Conservation (phyloP, 768 basidiomycete species). For the Pleurotus tuoliensis region DNA sequence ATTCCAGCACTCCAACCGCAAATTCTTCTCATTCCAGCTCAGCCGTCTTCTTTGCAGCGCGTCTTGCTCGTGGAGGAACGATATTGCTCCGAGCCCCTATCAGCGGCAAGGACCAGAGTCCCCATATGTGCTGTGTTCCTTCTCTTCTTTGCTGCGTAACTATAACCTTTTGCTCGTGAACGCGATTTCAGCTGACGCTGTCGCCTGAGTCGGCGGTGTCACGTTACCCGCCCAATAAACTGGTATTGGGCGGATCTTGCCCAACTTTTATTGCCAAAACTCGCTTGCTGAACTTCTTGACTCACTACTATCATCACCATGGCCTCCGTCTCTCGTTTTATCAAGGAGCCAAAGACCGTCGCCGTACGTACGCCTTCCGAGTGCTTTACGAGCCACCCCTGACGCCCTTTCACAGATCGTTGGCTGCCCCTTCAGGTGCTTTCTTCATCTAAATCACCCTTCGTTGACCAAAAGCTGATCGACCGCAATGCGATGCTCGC, state of each 20-base stretch:
- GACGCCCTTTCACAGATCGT: constrained; percentile 57
- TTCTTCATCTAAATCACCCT: constrained; percentile 12
- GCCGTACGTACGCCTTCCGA: constrained; percentile 52
- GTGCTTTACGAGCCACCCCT: constrained; percentile 7
- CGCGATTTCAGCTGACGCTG: background rate
- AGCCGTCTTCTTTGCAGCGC: too few relatives aligned
- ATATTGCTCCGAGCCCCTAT: too few relatives aligned
- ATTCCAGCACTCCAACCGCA: too few relatives aligned
- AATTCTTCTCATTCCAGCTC: too few relatives aligned
- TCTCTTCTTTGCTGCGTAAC: background rate
- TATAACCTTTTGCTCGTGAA: background rate
- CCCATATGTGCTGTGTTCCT: background rate
- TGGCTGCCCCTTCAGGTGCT: constrained; percentile 93
- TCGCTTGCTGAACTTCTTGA: constrained; percentile 5
- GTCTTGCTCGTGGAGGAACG: too few relatives aligned
- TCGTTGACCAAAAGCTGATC: background rate
- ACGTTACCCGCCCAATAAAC: background rate
- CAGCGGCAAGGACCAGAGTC: too few relatives aligned
- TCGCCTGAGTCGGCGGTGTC: background rate
- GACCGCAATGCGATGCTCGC: constrained; percentile 7
- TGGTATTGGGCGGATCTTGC: constrained; percentile 18
- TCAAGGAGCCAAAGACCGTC: constrained; percentile 67
- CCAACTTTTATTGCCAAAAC: constrained; percentile 1
- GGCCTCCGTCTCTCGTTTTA: constrained; percentile 39
- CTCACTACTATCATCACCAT: constrained; percentile 16